Evolutionary conservation across 1,139 yeast genomes (phyloP).

Genomic region (Geotrichum candidum): DNA sequence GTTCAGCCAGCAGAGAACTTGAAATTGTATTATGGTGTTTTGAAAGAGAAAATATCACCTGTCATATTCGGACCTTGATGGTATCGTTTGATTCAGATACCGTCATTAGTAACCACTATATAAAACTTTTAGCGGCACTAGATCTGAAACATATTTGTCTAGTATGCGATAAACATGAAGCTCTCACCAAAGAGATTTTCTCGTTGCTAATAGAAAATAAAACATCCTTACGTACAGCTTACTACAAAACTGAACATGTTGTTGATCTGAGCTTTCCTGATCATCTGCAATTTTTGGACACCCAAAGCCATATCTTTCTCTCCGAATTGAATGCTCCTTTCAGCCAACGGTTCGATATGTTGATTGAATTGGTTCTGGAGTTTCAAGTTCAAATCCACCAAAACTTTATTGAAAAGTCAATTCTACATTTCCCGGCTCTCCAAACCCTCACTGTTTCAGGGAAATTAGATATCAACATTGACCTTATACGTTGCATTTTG

Average conservation of each 20-base stretch:
- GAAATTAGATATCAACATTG: background rate
- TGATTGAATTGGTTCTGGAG: background rate
- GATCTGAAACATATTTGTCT: no score
- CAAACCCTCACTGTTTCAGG: background rate
- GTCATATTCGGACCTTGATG: no score
- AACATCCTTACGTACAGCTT: background rate
- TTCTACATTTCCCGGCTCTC: background rate
- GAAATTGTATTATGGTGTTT: no score
- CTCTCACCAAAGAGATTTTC: no score
- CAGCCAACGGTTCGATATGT: background rate
- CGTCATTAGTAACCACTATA: no score
- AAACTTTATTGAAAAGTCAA: background rate
- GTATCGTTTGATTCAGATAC: no score
- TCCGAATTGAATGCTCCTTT: background rate
- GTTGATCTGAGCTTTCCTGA: background rate
- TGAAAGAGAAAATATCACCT: no score
- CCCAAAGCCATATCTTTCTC: background rate
- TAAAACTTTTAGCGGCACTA: no score
- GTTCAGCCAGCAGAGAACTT: no score
- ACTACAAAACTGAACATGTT: background rate
- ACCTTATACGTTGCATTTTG: background rate
- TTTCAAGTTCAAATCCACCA: background rate
- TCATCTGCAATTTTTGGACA: background rate
- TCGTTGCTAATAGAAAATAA: background rate
- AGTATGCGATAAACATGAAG: no score